phyloP scores from a whole-genome alignment of 805 yeast genomes.

The Metschnikowia aberdeeniae region DNA sequence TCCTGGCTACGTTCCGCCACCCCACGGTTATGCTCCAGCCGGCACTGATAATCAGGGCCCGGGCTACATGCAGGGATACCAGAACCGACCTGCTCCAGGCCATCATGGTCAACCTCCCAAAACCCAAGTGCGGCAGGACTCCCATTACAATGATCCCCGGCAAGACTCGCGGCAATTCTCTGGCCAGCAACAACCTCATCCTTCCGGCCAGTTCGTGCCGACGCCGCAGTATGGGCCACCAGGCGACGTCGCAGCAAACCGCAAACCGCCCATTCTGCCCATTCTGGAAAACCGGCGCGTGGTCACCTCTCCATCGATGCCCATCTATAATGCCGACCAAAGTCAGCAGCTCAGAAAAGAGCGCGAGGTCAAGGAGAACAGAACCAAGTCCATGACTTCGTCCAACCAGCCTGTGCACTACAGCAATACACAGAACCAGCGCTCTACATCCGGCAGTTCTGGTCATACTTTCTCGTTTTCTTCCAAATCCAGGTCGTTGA shows the following conservation, averaged over 20 bases:
- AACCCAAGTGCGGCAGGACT: not conserved
- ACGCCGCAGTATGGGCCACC: not conserved
- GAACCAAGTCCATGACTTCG: conserved; percentile 15
- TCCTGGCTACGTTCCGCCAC: not conserved
- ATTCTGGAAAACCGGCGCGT: conserved; percentile 11
- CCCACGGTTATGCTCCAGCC: not conserved
- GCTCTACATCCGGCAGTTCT: conserved; percentile 24
- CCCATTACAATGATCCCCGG: not conserved
- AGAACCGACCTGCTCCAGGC: too few species aligned
- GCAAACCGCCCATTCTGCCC: conserved; percentile 3
- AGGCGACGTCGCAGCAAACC: not conserved
- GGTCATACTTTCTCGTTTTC: conserved; percentile 24
- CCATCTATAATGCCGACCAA: conserved; percentile 8
- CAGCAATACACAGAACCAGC: conserved; percentile 20
- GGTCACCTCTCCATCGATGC: conserved; percentile 14
- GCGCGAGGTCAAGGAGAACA: conserved; percentile 4
- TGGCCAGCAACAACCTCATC: not conserved
- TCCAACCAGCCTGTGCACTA: conserved; percentile 8
- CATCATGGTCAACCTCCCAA: too few species aligned
- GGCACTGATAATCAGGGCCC: too few species aligned
- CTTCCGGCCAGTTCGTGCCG: not conserved
- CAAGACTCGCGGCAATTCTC: not conserved
- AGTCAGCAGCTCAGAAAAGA: conserved; percentile 10
- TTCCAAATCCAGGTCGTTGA: conserved; percentile 39
- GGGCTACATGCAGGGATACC: too few species aligned